A percentile compares a stretch with the other conserved stretches of the same genome.
Conservation (phyloP, 1,139 yeast genomes). For the Chernovozyma sophiae-reginae region DNA sequence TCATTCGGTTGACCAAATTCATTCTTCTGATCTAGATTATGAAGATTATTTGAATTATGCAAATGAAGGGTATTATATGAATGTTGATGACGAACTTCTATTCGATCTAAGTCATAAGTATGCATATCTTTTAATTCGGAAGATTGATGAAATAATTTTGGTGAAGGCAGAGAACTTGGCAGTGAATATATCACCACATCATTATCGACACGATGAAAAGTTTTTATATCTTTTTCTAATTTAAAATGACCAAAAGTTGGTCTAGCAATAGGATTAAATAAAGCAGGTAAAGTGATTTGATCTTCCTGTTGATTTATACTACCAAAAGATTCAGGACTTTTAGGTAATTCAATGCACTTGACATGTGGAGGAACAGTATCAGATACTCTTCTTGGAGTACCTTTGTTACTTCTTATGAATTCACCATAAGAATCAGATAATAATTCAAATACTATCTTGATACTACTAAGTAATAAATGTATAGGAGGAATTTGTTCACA, state of each 20-base stretch:
- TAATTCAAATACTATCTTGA: conserved; percentile 27
- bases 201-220: neutral
- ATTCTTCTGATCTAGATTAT: neutral
- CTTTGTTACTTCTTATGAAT: conserved; percentile 21
- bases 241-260: conserved; percentile 5
- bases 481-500: conserved; percentile 7
- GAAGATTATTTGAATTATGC: neutral
- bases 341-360: conserved; percentile 5
- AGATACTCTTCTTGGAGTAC: conserved; percentile 2
- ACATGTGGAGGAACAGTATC: conserved; percentile 5
- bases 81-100: too few relatives aligned
- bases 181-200: conserved; percentile 5
- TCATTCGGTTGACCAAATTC: neutral
- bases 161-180: conserved; percentile 9
- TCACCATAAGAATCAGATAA: conserved; percentile 33
- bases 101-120: too few relatives aligned
- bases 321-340: conserved; percentile 5
- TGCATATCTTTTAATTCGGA: conserved; percentile 1
- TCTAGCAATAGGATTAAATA: conserved; percentile 4
- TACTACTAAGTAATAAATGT: conserved; percentile 15
- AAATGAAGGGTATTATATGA: too few relatives aligned
- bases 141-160: neutral
- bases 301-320: neutral
- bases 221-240: conserved; percentile 2
- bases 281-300: conserved; percentile 2